phyloP scores from a whole-genome alignment of 2,329 filamentous ascomycete species.

The Calonectria pseudoturangicola region DNA sequence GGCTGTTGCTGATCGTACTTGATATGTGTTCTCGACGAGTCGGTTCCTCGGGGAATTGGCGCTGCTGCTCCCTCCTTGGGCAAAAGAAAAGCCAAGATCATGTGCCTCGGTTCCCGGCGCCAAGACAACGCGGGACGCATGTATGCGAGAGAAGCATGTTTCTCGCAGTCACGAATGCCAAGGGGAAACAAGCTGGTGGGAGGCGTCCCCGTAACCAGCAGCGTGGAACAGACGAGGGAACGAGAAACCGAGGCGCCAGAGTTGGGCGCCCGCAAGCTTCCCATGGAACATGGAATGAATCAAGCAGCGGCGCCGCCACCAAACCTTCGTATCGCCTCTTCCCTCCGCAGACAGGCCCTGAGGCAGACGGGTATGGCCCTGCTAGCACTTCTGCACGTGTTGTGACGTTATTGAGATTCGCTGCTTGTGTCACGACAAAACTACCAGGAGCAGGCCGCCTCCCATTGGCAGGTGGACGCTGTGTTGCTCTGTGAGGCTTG shows the following conservation, averaged over 20 bases:
- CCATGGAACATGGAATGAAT: slow-evolving; percentile 34
- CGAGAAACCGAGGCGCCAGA: slow-evolving; percentile 20
- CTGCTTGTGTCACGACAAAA: slow-evolving; percentile 18
- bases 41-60: slow-evolving; percentile 43
- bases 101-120: slow-evolving; percentile 31
- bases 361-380: slow-evolving; percentile 25
- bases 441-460: slow-evolving; percentile 20
- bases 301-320: slow-evolving; percentile 43
- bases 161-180: neutral
- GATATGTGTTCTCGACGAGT: slow-evolving; percentile 32
- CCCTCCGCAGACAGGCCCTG: slow-evolving; percentile 1
- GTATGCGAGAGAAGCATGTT: neutral
- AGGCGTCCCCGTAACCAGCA: slow-evolving; percentile 14
- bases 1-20: slow-evolving; percentile 41
- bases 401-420: slow-evolving; percentile 31
- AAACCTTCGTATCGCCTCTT: slow-evolving; percentile 35
- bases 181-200: neutral
- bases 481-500: slow-evolving; percentile 12
- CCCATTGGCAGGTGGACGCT: neutral
- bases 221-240: slow-evolving; percentile 4
- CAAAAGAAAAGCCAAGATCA: slow-evolving; percentile 39
- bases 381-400: slow-evolving; percentile 19
- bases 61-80: slow-evolving; percentile 15
- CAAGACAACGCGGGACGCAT: slow-evolving; percentile 1
- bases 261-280: slow-evolving; percentile 25